phyloP scores from a whole-genome alignment of 257 asterid species.

The Solanum corneliomulleri region DNA sequence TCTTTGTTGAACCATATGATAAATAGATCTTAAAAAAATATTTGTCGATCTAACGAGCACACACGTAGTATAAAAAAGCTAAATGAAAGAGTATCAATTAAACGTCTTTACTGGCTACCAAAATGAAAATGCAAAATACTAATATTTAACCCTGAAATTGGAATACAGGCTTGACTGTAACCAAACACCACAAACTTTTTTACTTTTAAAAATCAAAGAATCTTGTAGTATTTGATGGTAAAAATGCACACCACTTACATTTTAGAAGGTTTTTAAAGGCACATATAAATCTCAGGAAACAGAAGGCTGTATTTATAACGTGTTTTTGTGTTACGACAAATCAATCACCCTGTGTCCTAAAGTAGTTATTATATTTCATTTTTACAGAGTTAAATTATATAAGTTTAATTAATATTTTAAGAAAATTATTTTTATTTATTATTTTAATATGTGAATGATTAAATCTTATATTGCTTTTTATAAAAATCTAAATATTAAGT shows the following conservation, averaged over 20 bases:
- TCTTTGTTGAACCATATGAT: too few species aligned
- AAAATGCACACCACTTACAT: background rate
- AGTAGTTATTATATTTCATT: background rate
- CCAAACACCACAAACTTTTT: background rate
- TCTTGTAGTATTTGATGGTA: background rate
- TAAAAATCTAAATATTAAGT: too few species aligned
- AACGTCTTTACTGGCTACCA: background rate
- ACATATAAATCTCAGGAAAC: background rate
- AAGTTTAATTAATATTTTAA: background rate
- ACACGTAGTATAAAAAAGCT: too few species aligned
- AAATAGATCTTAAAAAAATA: too few species aligned
- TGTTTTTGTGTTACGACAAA: background rate
- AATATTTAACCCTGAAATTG: background rate
- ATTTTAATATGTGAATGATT: background rate
- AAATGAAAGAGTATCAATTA: background rate
- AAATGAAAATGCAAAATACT: background rate
- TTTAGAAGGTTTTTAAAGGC: background rate
- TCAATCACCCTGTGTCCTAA: rapidly evolving
- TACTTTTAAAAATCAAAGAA: background rate
- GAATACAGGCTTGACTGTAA: background rate
- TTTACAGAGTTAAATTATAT: rapidly evolving
- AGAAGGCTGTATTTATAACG: background rate
- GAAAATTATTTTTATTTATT: too few species aligned
- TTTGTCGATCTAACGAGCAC: too few species aligned
- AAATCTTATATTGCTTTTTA: background rate